A percentile compares a stretch with the other conserved stretches of the same genome.
Evolutionary conservation across 768 basidiomycete species (phyloP).

Genomic region (Hypholoma sublateritium): DNA sequence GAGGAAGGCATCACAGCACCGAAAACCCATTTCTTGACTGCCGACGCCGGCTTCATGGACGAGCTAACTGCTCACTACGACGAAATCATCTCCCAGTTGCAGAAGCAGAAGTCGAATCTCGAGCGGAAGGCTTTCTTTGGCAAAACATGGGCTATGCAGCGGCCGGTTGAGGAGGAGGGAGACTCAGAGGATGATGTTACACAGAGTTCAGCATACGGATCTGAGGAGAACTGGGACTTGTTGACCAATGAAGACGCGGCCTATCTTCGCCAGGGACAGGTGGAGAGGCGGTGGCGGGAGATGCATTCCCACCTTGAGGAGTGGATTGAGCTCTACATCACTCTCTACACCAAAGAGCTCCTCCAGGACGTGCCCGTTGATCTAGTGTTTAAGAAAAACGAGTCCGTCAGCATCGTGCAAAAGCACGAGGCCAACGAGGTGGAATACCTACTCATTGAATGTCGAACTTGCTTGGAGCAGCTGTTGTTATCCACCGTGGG

Average conservation of each 20-base stretch:
- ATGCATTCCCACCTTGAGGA: conserved; percentile 1
- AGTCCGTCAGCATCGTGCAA: conserved; percentile 1
- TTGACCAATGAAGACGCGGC: conserved; percentile 4
- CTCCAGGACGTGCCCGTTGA: conserved; percentile 4
- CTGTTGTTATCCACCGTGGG: neutral
- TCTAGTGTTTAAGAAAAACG: neutral
- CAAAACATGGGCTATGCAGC: conserved; percentile 4
- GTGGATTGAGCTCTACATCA: conserved; percentile 4
- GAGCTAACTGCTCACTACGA: conserved; percentile 5
- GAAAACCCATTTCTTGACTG: conserved; percentile 7
- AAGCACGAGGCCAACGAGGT: conserved; percentile 7
- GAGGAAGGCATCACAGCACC: neutral
- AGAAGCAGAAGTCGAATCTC: neutral
- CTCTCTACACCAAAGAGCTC: conserved; percentile 4
- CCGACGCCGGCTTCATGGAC: conserved; percentile 5
- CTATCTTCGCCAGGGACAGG: conserved; percentile 6
- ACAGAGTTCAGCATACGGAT: neutral
- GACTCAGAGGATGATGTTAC: neutral
- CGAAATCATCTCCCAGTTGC: neutral
- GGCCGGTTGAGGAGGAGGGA: neutral
- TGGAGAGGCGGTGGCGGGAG: conserved; percentile 3
- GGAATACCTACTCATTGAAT: conserved; percentile 7
- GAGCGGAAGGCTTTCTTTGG: neutral
- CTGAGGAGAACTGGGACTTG: neutral
- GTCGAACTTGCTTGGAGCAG: neutral